These are phyloP conservation scores for Phanerochaete carnosa DNA, from an alignment of 768 basidiomycete genomes.

Conservation along the genomic window DNA sequence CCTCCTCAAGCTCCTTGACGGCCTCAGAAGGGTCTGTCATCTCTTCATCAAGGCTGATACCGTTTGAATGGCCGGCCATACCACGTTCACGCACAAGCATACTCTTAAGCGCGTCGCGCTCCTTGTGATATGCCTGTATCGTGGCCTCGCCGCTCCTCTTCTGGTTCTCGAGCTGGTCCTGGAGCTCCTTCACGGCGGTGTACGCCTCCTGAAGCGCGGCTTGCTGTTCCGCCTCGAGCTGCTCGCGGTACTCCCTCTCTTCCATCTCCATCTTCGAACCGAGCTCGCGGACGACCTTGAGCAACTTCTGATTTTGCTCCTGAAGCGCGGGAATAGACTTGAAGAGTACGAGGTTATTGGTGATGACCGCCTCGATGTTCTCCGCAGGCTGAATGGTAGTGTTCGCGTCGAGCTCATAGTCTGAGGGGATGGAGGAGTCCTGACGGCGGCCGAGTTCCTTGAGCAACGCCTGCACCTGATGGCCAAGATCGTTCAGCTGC, in stretches of 20 bases:
- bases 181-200: slow-evolving; percentile 77
- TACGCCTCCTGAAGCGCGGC: slow-evolving; percentile 87
- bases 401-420: slow-evolving; percentile 50
- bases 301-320: slow-evolving; percentile 85
- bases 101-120: slow-evolving; percentile 79
- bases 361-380: slow-evolving; percentile 78
- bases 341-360: slow-evolving; percentile 87
- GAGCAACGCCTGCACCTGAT: slow-evolving; percentile 77
- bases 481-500: slow-evolving; percentile 79
- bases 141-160: slow-evolving; percentile 66
- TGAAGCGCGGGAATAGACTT: slow-evolving; percentile 77
- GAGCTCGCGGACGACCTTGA: slow-evolving; percentile 80
- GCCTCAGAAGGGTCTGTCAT: slow-evolving; percentile 33
- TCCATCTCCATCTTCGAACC: slow-evolving; percentile 83
- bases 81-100: slow-evolving; percentile 55
- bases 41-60: slow-evolving; percentile 22
- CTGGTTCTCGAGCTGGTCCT: slow-evolving; percentile 74
- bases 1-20: slow-evolving; percentile 61
- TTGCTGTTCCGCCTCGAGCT: slow-evolving; percentile 68
- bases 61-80: slow-evolving; percentile 24
- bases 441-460: slow-evolving; percentile 80
- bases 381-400: slow-evolving; percentile 45
- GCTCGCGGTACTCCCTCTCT: slow-evolving; percentile 71
- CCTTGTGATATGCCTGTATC: slow-evolving; percentile 80
- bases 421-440: slow-evolving; percentile 76